Conservation (phyloP, 2,329 filamentous ascomycete genomes). For the Scedosporium apiospermum region DNA sequence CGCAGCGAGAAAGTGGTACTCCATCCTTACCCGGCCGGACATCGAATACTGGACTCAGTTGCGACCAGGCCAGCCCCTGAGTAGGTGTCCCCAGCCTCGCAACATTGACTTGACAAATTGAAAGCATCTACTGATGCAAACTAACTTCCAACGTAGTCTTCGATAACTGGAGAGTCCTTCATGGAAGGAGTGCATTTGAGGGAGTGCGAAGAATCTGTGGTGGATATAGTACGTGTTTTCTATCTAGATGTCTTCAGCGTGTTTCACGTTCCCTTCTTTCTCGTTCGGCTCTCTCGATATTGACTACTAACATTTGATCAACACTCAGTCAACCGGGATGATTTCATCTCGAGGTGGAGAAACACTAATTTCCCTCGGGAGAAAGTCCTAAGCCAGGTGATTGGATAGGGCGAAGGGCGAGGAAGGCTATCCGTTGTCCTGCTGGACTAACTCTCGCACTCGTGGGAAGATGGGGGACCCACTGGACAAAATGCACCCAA, state of each 20-base stretch:
- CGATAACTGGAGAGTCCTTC: conserved; percentile 91
- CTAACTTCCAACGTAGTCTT: conserved; percentile 52
- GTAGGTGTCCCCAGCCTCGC: conserved; percentile 37
- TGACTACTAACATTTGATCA: neutral
- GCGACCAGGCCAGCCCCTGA: conserved; percentile 64
- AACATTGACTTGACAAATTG: neutral
- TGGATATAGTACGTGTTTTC: conserved; percentile 62
- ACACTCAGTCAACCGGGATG: conserved; percentile 61
- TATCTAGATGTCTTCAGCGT: neutral
- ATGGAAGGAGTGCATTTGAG: conserved; percentile 74
- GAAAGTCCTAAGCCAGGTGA: conserved; percentile 20
- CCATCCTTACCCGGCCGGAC: conserved; percentile 53
- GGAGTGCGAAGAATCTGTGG: conserved; percentile 84
- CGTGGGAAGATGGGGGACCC: too few species aligned
- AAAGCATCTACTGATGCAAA: neutral
- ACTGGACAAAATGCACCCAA: too few species aligned
- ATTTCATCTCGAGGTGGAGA: conserved; percentile 68
- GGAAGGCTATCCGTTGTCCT: neutral
- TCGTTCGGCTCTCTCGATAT: neutral
- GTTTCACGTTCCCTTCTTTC: neutral
- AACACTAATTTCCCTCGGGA: conserved; percentile 55
- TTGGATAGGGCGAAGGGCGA: conserved; percentile 8
- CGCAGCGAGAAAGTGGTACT: conserved; percentile 66
- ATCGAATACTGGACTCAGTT: conserved; percentile 76
- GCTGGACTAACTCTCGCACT: too few species aligned